Conservation (phyloP, 2,329 filamentous ascomycete species). For the Karstenula rhodostoma region DNA sequence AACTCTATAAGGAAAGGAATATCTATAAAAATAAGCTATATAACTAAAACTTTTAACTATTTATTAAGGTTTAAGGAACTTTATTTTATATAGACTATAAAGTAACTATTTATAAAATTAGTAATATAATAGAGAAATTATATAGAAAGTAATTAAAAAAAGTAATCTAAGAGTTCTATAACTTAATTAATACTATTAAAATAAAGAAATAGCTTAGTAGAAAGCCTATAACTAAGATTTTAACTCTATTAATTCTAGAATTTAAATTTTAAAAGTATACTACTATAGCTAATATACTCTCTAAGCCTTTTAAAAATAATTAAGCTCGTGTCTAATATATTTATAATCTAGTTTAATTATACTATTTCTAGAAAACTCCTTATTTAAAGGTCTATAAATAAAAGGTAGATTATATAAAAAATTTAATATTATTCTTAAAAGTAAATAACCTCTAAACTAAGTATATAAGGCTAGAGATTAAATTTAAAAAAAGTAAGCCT, state of each 20-base stretch:
- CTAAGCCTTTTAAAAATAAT: conserved; percentile 17
- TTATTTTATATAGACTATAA: conserved; percentile 17
- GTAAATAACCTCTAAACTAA: neutral
- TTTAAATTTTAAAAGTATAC: conserved; percentile 21
- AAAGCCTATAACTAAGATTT: conserved; percentile 12
- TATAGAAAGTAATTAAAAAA: conserved; percentile 8
- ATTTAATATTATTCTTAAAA: neutral
- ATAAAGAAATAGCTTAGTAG: conserved; percentile 21
- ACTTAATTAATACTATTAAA: conserved; percentile 22
- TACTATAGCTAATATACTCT: conserved; percentile 19
- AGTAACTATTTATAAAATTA: conserved; percentile 13
- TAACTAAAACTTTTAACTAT: conserved; percentile 11
- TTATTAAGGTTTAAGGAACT: conserved; percentile 14
- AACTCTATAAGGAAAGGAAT: conserved; percentile 7
- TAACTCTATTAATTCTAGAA: conserved; percentile 12
- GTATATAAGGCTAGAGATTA: neutral
- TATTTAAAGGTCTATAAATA: conserved; percentile 15
- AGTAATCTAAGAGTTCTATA: conserved; percentile 17
- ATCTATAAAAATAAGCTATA: conserved; percentile 17
- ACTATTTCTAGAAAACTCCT: conserved; percentile 16
- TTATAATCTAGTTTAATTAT: conserved; percentile 13
- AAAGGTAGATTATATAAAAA: conserved; percentile 9
- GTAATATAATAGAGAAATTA: conserved; percentile 15
- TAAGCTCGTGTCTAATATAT: conserved; percentile 15
- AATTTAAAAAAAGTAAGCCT: neutral